Percentiles rank a stretch among this genome's conserved stretches.
These are phyloP conservation scores for Fagopyrum homotropicum DNA, from an alignment of 148 eudicot species.

Conservation along the genomic window DNA sequence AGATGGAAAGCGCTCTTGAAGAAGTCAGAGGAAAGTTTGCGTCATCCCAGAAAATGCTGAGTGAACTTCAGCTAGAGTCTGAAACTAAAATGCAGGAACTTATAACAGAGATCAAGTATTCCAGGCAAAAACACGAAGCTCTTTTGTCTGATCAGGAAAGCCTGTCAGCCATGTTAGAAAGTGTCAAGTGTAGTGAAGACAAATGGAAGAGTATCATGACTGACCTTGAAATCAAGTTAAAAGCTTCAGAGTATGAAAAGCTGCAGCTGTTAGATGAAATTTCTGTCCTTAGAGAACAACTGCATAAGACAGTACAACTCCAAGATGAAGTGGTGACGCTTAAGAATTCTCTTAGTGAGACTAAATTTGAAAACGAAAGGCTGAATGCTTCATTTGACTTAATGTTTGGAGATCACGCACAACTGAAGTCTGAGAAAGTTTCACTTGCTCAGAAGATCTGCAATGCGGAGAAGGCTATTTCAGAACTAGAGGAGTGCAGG, in stretches of 20 bases:
- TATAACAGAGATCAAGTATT: conserved; percentile 36
- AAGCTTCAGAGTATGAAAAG: conserved; percentile 56
- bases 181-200: conserved; percentile 46
- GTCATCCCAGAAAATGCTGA: conserved; percentile 35
- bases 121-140: conserved; percentile 36
- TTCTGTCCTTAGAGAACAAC: conserved; percentile 47
- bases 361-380: conserved; percentile 44
- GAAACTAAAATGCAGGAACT: conserved; percentile 44
- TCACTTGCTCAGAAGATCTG: conserved; percentile 41
- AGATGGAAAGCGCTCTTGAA: conserved; percentile 46
- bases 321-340: conserved; percentile 52
- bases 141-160: conserved; percentile 53
- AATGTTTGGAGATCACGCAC: conserved; percentile 36
- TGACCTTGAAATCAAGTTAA: conserved; percentile 58
- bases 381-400: conserved; percentile 40
- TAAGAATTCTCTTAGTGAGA: conserved; percentile 34
- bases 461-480: conserved; percentile 34
- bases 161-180: conserved; percentile 29
- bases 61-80: conserved; percentile 33
- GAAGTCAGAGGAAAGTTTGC: conserved; percentile 35
- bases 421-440: conserved; percentile 48
- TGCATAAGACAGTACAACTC: conserved; percentile 43
- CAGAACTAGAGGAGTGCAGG: conserved; percentile 63
- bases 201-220: conserved; percentile 32
- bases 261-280: conserved; percentile 54